These are phyloP conservation scores for Hirschfeldia incana DNA, from an alignment of 345 rosid species.

Conservation along the genomic window DNA sequence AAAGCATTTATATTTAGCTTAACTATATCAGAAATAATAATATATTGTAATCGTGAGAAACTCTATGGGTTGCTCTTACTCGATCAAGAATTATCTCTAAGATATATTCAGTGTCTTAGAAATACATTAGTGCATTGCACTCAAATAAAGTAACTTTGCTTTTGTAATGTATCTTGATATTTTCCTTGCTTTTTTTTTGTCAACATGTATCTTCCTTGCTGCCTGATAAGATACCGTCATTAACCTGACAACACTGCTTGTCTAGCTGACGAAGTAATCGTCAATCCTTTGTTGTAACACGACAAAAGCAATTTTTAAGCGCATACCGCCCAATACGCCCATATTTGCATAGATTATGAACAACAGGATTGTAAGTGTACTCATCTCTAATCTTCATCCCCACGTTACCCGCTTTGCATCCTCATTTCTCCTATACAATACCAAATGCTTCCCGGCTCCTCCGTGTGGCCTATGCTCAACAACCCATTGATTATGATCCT, in stretches of 20 bases:
- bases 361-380: constrained; percentile 36
- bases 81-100: background rate
- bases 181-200: too few relatives aligned
- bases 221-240: constrained; percentile 49
- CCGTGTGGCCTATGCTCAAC: too few relatives aligned
- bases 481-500: too few relatives aligned
- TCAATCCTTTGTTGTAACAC: constrained; percentile 60
- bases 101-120: background rate
- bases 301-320: constrained; percentile 69
- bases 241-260: constrained; percentile 66
- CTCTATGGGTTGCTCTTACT: background rate
- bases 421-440: background rate
- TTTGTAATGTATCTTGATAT: constrained; percentile 43
- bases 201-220: constrained; percentile 50
- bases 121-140: constrained; percentile 6
- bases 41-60: background rate
- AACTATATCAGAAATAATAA: too few relatives aligned
- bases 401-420: background rate
- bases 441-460: background rate
- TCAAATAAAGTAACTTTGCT: constrained; percentile 30
- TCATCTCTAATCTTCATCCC: background rate
- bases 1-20: too few relatives aligned
- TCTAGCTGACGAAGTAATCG: constrained; percentile 62
- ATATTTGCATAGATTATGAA: constrained; percentile 74
- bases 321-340: constrained; percentile 29